phyloP scores from a whole-genome alignment of 129 eudicot genomes.

The Flaveria ramosissima region DNA sequence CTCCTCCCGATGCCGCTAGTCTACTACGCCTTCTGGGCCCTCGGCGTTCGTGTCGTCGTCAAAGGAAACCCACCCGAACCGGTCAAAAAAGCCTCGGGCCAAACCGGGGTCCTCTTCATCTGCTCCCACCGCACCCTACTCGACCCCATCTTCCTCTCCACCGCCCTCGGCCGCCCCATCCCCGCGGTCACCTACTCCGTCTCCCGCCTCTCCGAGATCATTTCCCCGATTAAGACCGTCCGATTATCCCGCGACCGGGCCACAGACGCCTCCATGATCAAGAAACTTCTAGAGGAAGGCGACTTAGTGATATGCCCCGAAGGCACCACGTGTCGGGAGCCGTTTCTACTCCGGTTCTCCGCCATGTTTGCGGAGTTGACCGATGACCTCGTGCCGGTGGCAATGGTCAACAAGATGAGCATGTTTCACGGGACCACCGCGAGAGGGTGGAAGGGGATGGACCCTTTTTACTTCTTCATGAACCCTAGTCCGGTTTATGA shows the following conservation, averaged over 20 bases:
- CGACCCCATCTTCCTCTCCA: constrained; percentile 75
- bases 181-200: constrained; percentile 71
- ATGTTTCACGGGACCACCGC: constrained; percentile 81
- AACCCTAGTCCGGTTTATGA: constrained; percentile 73
- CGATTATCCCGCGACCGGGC: constrained; percentile 52
- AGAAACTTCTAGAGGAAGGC: constrained; percentile 62
- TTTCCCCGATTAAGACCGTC: constrained; percentile 70
- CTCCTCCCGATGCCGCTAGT: constrained; percentile 72
- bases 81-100: constrained; percentile 43
- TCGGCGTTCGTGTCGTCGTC: constrained; percentile 61
- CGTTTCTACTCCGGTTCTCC: constrained; percentile 60
- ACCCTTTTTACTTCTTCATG: constrained; percentile 74
- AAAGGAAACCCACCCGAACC: constrained; percentile 69
- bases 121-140: constrained; percentile 76
- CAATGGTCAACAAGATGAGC: constrained; percentile 68
- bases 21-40: constrained; percentile 73
- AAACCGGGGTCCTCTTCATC: constrained; percentile 70
- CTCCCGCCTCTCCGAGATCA: constrained; percentile 66
- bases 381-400: constrained; percentile 62
- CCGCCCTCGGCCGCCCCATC: constrained; percentile 68
- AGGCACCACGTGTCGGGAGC: constrained; percentile 76
- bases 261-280: constrained; percentile 59
- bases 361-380: constrained; percentile 68
- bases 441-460: constrained; percentile 80
- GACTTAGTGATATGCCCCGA: constrained; percentile 71